phyloP scores from a whole-genome alignment of 495 filamentous ascomycete species.

The Neurospora sp. region DNA sequence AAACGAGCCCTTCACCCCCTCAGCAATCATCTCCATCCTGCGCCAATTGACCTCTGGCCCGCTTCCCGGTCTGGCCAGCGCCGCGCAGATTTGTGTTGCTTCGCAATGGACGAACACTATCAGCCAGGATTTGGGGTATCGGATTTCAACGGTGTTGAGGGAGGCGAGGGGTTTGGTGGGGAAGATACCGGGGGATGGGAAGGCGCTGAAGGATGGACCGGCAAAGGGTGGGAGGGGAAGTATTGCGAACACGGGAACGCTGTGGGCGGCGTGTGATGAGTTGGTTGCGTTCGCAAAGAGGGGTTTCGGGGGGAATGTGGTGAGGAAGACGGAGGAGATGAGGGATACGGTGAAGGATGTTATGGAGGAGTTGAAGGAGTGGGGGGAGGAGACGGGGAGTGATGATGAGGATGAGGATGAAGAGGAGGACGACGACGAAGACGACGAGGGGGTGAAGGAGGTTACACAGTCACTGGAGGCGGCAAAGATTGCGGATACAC shows the following conservation, averaged over 20 bases:
- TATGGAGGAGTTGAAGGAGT: conserved; percentile 73
- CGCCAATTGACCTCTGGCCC: conserved; percentile 53
- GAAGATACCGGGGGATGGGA: conserved; percentile 38
- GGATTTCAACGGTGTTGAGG: conserved; percentile 33
- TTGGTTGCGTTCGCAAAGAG: conserved; percentile 49
- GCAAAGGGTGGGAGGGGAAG: conserved; percentile 23
- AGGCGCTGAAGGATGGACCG: conserved; percentile 38
- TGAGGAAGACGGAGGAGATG: conserved; percentile 53
- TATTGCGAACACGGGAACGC: conserved; percentile 46
- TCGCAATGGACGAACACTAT: conserved; percentile 48
- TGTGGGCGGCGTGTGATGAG: conserved; percentile 68
- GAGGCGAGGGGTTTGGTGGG: conserved; percentile 35
- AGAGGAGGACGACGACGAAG: conserved; percentile 15
- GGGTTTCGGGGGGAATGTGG: conserved; percentile 54
- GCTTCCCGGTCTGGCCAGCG: conserved; percentile 61
- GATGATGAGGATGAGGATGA: conserved; percentile 33
- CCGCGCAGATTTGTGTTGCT: conserved; percentile 52
- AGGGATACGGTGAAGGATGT: conserved; percentile 69
- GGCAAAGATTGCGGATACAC: conserved; percentile 17
- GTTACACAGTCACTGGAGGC: conserved; percentile 15
- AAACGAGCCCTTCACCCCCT: conserved; percentile 72
- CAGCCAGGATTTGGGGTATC: conserved; percentile 43
- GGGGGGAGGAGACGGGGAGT: conserved; percentile 56
- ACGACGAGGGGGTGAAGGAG: conserved; percentile 10
- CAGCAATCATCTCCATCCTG: conserved; percentile 58